A percentile compares a stretch with the other conserved stretches of the same genome.
phyloP scores from a whole-genome alignment of 345 rosid genomes.

The Adansonia digitata region DNA sequence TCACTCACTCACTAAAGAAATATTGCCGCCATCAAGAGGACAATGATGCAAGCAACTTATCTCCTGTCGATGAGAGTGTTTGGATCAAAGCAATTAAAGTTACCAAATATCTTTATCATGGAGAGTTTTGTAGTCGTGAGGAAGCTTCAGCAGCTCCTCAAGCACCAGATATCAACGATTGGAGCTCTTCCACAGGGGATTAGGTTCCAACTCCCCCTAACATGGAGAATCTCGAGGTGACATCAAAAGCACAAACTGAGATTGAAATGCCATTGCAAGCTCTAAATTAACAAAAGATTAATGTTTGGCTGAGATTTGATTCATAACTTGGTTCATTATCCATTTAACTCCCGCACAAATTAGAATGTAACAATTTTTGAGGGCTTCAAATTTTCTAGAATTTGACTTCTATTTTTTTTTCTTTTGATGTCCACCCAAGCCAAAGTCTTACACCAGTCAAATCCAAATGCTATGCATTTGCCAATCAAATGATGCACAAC shows the following conservation, averaged over 20 bases:
- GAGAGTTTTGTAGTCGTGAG: not conserved
- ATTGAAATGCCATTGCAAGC: not conserved
- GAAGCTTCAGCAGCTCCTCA: constrained; percentile 3
- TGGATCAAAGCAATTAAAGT: constrained; percentile 16
- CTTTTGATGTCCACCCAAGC: too few relatives aligned
- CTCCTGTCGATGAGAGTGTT: constrained; percentile 2
- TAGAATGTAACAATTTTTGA: not conserved
- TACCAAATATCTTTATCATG: constrained; percentile 8
- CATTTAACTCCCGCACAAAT: not conserved
- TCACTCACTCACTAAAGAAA: constrained; percentile 6
- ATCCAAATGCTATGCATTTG: too few relatives aligned
- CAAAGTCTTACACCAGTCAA: too few relatives aligned
- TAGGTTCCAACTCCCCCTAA: not conserved
- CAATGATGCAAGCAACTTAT: not conserved
- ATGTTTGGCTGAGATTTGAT: not conserved
- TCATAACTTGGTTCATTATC: not conserved
- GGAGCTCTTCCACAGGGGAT: constrained; percentile 14
- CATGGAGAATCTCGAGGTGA: not conserved
- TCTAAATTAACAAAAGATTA: not conserved
- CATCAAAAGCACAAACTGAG: not conserved
- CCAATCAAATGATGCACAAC: not conserved
- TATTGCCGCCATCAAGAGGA: not conserved
- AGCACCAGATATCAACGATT: not conserved
- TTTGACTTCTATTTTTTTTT: too few relatives aligned
- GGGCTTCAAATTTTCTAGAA: not conserved